Evolutionary conservation across 2,329 filamentous ascomycete genomes (phyloP).

Genomic region (Neofusicoccum cordaticola): DNA sequence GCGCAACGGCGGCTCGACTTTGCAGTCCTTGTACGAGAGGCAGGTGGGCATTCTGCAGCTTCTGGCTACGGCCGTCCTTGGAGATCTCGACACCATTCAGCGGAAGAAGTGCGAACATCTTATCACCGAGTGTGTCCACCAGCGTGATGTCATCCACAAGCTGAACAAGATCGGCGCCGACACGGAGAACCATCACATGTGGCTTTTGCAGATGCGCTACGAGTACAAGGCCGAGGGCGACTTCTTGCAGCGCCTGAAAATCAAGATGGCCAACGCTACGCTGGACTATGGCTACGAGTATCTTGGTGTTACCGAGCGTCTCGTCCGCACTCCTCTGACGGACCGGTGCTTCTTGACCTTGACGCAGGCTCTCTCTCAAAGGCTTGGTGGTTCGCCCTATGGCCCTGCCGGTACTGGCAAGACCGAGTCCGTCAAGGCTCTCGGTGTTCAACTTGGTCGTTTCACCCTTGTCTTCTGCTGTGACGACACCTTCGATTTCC

Average conservation of each 20-base stretch:
- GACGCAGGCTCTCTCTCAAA: constrained; percentile 91
- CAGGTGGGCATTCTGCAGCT: constrained; percentile 82
- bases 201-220: constrained; percentile 97
- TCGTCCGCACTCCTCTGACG: constrained; percentile 93
- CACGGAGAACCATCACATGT: constrained; percentile 78
- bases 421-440: constrained; percentile 96
- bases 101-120: constrained; percentile 97
- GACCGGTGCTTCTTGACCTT: constrained; percentile 98
- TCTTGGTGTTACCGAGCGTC: constrained; percentile 88
- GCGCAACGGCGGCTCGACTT: constrained; percentile 64
- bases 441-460: constrained; percentile 91
- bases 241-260: constrained; percentile 74
- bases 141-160: constrained; percentile 88
- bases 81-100: constrained; percentile 80
- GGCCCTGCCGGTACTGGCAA: constrained; percentile 97
- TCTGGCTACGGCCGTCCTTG: constrained; percentile 83
- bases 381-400: constrained; percentile 93
- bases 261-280: constrained; percentile 96
- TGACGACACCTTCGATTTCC: constrained; percentile 99
- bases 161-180: constrained; percentile 73
- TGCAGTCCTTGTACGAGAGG: constrained; percentile 72
- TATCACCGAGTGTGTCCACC: constrained; percentile 98
- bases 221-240: constrained; percentile 82
- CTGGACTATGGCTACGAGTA: constrained; percentile 98
- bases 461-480: constrained; percentile 99